Conservation (phyloP, 2,329 filamentous ascomycete species). For the Cytospora piceae region DNA sequence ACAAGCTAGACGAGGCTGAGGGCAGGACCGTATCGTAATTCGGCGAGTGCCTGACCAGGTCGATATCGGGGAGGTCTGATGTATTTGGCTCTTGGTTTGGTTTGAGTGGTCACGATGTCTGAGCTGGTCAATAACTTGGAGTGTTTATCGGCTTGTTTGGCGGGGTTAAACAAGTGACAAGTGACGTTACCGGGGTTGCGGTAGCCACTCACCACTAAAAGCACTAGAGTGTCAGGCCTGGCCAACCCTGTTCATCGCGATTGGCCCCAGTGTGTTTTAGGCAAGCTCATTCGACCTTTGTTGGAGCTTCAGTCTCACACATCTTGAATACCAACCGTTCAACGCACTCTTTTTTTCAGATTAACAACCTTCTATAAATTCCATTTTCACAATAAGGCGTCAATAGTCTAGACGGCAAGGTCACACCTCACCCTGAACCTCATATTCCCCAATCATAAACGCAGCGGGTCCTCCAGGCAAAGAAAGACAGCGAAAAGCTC, state of each 20-base stretch:
- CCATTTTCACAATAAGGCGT: background rate
- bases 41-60: too few relatives aligned
- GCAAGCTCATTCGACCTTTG: background rate
- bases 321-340: background rate
- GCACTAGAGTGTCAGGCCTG: background rate
- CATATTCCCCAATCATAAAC: background rate
- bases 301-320: background rate
- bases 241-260: too few relatives aligned
- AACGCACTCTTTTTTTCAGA: background rate
- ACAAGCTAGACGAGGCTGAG: too few relatives aligned
- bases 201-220: background rate
- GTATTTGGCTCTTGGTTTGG: too few relatives aligned
- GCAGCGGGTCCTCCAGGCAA: background rate
- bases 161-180: background rate
- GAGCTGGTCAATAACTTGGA: background rate
- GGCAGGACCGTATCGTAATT: too few relatives aligned
- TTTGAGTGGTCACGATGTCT: background rate
- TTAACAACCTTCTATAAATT: background rate
- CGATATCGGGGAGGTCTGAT: too few relatives aligned
- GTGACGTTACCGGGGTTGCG: conserved; percentile 1
- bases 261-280: background rate
- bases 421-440: background rate
- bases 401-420: background rate
- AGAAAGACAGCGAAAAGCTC: background rate
- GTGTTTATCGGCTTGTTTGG: background rate